phyloP scores from a whole-genome alignment of 371 early-diverging fungal genomes.

The Mucor saturninus region DNA sequence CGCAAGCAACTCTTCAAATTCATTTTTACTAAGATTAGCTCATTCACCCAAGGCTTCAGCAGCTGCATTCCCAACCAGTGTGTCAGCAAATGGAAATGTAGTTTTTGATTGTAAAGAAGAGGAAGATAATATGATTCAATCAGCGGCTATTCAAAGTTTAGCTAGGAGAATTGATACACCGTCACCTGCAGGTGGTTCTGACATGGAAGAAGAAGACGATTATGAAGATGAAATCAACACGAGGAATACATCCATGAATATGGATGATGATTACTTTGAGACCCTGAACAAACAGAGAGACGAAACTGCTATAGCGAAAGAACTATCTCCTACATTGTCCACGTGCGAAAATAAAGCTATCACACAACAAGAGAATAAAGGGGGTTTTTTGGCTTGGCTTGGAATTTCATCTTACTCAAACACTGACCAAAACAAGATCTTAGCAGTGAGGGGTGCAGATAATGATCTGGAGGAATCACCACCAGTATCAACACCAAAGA shows the following conservation, averaged over 20 bases:
- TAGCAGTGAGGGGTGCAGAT: constrained; percentile 5
- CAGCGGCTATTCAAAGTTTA: constrained; percentile 16
- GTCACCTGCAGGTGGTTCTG: not conserved
- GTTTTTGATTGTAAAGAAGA: not conserved
- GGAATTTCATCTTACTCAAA: constrained; percentile 12
- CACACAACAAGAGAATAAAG: not conserved
- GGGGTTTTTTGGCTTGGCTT: constrained; percentile 20
- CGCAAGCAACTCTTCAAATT: constrained; percentile 11
- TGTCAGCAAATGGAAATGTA: constrained; percentile 30
- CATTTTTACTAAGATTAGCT: constrained; percentile 14
- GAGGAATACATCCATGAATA: not conserved
- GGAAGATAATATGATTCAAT: constrained; percentile 1
- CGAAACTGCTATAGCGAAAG: not conserved
- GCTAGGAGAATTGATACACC: constrained; percentile 9
- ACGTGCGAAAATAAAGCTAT: constrained; percentile 10
- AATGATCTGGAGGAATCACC: not conserved
- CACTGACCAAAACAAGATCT: not conserved
- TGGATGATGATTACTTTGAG: constrained; percentile 1
- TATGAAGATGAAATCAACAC: not conserved
- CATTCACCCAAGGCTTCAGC: constrained; percentile 29
- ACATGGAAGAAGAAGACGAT: constrained; percentile 6
- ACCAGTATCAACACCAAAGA: not conserved
- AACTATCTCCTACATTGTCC: constrained; percentile 7
- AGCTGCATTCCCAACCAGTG: constrained; percentile 29
- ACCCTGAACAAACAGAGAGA: not conserved